phyloP scores from a whole-genome alignment of 139 green algal genomes.

The Astrephomene gubernaculifera region DNA sequence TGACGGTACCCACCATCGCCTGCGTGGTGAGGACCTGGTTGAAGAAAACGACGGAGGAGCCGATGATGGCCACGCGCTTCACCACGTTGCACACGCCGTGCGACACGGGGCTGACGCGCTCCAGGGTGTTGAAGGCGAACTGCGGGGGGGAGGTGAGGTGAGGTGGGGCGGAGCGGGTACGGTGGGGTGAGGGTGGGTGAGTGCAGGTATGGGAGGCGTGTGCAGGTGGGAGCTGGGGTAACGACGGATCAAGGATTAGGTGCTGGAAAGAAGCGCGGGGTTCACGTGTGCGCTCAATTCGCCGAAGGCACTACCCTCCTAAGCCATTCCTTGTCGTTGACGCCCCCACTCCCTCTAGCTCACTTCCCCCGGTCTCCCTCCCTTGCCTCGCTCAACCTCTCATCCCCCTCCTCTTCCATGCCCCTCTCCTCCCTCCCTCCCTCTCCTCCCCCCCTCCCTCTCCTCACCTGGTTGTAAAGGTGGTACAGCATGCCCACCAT shows the following conservation, averaged over 20 bases:
- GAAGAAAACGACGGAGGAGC: constrained; percentile 90
- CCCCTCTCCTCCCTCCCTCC: background rate
- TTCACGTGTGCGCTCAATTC: too few relatives aligned
- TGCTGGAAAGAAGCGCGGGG: too few relatives aligned
- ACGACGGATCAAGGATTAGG: too few relatives aligned
- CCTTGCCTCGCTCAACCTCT: too few relatives aligned
- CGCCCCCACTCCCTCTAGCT: too few relatives aligned
- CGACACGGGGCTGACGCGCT: constrained; percentile 94
- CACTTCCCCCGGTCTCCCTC: too few relatives aligned
- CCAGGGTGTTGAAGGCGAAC: constrained; percentile 99
- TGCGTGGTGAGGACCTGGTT: constrained; percentile 85
- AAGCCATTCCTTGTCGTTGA: too few relatives aligned
- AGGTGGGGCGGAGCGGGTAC: background rate
- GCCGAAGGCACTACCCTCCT: too few relatives aligned
- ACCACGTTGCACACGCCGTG: constrained; percentile 99
- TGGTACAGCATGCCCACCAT: constrained; percentile 98
- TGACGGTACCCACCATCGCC: constrained; percentile 87
- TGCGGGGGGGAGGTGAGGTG: constrained; percentile 51
- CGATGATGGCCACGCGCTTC: constrained; percentile 98
- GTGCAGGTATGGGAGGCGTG: too few relatives aligned
- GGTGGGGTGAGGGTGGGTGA: too few relatives aligned
- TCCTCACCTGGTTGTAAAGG: constrained; percentile 96
- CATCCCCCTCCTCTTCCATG: too few relatives aligned
- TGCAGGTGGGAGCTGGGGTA: too few relatives aligned
- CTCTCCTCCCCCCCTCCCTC: background rate